Evolutionary conservation across 139 green algal species (phyloP), one percentile per base, ranked within the genome.

Genomic region (Yamagishiella unicocca): DNA sequence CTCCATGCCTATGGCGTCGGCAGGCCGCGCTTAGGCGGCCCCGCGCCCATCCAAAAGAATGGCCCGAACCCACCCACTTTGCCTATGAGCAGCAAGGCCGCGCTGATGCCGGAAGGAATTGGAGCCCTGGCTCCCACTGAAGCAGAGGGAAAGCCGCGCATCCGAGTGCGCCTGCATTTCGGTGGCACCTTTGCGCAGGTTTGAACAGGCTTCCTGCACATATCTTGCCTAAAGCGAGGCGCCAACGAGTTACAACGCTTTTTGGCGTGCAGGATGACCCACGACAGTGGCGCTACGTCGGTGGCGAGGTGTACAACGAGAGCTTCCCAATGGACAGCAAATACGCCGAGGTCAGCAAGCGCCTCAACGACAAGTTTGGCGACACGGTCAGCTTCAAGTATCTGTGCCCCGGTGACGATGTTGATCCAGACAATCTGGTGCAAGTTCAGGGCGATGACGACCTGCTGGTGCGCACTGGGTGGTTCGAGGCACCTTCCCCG

Each of bases 371-470:
- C 66, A 93, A 91, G 87, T 79, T 93, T 33, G 58, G 42, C 43
- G 82, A 90, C 43, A 84, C 90, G 2, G 85, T 89, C n/a, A 84
- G 55, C 27, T 84, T 93, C 87, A 93, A 93, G 72, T 90, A 92
- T 77, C 73, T 90, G 22, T 54, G 78, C 35, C 82, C 64, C 9
- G 95, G 94, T 12, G 95, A 98, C 61, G 93, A 96, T 10, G 84
- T 97, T 58, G 91, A 94, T 62, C 93, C 92, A 0, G 92, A 96
- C 40, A 78, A 85, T 19, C 93, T 98, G 8, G 95, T 98, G 62
- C 90, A 89, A 22, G 92, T 97, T 4, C 86, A 91, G 46, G 95
- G 96, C 74, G 94, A 98, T 76, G 90, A 90, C 67, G 95, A 98
- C 76, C 76, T 98, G 50, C 85, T 94, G 93, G 95, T 95, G 86